A percentile compares a stretch with the other conserved stretches of the same genome.
These are phyloP conservation scores for Mucor circinelloides DNA, from an alignment of 371 early-diverging fungal species.

Conservation along the genomic window DNA sequence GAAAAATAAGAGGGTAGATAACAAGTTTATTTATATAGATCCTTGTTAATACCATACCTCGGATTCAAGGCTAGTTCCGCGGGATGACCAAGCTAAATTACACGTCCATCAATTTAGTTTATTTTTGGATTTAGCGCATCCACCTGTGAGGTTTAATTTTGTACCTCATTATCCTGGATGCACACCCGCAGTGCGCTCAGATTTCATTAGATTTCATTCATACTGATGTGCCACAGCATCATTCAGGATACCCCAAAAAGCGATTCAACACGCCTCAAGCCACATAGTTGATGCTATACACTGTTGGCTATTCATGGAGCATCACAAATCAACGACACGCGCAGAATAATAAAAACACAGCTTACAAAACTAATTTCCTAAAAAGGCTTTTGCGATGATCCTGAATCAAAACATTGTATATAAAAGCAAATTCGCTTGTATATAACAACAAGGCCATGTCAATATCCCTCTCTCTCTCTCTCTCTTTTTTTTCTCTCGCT, in stretches of 20 bases:
- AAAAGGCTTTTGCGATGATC: background rate
- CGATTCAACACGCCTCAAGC: background rate
- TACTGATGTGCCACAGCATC: background rate
- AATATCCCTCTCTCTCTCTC: background rate
- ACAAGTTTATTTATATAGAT: background rate
- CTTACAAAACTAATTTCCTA: background rate
- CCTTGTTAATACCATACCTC: background rate
- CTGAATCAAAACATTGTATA: background rate
- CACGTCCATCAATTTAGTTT: background rate
- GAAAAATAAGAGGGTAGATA: background rate
- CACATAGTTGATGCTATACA: background rate
- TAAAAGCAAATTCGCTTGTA: too few relatives aligned
- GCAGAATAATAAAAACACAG: background rate
- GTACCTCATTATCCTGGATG: background rate
- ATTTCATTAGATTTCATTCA: background rate
- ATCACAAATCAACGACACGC: background rate
- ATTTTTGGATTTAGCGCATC: background rate
- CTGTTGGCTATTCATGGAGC: background rate
- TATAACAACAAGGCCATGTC: background rate
- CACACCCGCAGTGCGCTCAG: too few relatives aligned
- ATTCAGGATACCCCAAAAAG: background rate
- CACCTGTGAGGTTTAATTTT: background rate
- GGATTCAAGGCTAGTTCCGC: background rate
- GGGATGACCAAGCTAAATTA: constrained; percentile 1
- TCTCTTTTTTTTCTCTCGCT: background rate